Conservation (phyloP, 1,139 yeast species). For the Sugiyamaella grinbergsii region DNA sequence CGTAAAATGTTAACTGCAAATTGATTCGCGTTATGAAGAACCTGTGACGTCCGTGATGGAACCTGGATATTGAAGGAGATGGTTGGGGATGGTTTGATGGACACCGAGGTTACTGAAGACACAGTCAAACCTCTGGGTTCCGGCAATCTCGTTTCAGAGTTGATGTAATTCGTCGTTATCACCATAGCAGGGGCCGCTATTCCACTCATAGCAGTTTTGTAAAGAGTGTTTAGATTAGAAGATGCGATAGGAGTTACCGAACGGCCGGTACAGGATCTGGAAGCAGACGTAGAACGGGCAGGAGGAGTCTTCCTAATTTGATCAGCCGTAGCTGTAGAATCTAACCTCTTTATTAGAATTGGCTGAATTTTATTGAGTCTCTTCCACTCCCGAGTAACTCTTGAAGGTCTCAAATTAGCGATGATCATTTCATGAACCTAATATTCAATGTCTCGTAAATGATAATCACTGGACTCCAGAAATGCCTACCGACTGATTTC, state of each 20-base stretch:
- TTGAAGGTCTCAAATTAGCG: not conserved
- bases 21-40: conserved; percentile 55
- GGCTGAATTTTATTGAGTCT: not conserved
- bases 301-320: too few species aligned
- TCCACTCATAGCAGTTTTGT: conserved; percentile 32
- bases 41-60: conserved; percentile 74
- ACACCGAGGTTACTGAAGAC: conserved; percentile 77
- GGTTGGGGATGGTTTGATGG: conserved; percentile 71
- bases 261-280: not conserved
- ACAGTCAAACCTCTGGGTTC: conserved; percentile 66
- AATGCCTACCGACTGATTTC: not conserved
- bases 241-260: not conserved
- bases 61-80: conserved; percentile 79
- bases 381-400: not conserved
- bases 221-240: conserved; percentile 1
- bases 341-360: not conserved
- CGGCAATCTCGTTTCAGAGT: conserved; percentile 7
- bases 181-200: conserved; percentile 36
- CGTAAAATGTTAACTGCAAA: conserved; percentile 78
- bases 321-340: too few species aligned
- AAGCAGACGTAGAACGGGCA: not conserved
- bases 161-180: conserved; percentile 32
- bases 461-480: too few species aligned
- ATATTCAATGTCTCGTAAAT: too few species aligned
- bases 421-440: not conserved